A percentile compares a stretch with the other conserved stretches of the same genome.
phyloP scores from a whole-genome alignment of 176 grass and related monocot genomes.

The Musa acuminata region DNA sequence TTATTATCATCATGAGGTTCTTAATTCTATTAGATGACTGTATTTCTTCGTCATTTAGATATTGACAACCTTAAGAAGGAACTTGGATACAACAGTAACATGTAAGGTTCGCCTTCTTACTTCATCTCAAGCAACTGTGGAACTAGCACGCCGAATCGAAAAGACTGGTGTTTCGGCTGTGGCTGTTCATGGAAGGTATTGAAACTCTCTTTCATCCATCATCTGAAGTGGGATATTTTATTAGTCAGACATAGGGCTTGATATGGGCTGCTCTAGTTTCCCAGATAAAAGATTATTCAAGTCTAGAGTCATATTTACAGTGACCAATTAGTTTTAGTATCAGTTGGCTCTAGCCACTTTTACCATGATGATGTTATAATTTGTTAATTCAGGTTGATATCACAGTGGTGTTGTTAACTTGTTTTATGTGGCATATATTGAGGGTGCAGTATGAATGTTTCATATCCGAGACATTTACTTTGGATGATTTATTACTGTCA shows the following conservation, averaged over 20 bases:
- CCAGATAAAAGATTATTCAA: not conserved
- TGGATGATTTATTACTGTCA: too few relatives aligned
- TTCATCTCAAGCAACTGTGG: slow-evolving; percentile 56
- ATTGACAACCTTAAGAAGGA: slow-evolving; percentile 85
- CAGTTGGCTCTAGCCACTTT: not conserved
- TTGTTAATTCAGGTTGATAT: not conserved
- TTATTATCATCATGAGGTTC: slow-evolving; percentile 2
- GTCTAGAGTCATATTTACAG: not conserved
- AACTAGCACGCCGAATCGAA: slow-evolving; percentile 81
- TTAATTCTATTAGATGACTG: slow-evolving; percentile 9
- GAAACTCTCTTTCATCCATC: slow-evolving; percentile 5
- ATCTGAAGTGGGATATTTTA: not conserved
- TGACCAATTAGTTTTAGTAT: not conserved
- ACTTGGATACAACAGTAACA: slow-evolving; percentile 61
- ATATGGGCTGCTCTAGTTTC: not conserved
- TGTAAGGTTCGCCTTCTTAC: slow-evolving; percentile 89
- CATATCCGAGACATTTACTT: too few relatives aligned
- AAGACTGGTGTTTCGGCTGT: slow-evolving; percentile 83
- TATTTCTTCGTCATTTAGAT: slow-evolving; percentile 50
- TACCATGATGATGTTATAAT: not conserved
- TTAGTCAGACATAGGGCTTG: too few relatives aligned
- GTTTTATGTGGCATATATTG: not conserved
- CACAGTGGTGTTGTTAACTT: too few relatives aligned
- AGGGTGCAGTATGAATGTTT: not conserved
- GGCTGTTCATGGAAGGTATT: slow-evolving; percentile 86